These are phyloP conservation scores for Mortierella sp. DNA, from an alignment of 371 early-diverging fungal genomes.

Conservation along the genomic window DNA sequence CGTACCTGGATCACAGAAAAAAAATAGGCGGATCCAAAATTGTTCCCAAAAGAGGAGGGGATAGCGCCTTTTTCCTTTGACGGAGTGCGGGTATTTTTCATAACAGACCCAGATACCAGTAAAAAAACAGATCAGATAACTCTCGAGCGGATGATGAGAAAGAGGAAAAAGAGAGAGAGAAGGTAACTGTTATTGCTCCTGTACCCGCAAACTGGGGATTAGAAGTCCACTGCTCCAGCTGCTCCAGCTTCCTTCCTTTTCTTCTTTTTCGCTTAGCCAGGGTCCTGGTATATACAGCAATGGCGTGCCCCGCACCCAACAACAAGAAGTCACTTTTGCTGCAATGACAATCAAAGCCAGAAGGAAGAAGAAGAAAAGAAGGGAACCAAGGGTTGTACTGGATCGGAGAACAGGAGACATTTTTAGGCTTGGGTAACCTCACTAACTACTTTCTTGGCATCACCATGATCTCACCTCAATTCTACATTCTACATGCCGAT, in stretches of 20 bases:
- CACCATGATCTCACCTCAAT: background rate
- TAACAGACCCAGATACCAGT: background rate
- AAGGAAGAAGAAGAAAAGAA: no score
- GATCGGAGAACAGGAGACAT: background rate
- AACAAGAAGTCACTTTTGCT: no score
- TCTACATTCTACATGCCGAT: constrained; percentile 1
- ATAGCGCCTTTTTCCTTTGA: background rate
- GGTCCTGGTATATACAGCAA: no score
- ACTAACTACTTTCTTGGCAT: background rate
- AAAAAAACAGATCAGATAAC: background rate
- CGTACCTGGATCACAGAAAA: constrained; percentile 11
- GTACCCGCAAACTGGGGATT: background rate
- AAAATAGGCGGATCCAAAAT: no score
- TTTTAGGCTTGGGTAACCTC: no score
- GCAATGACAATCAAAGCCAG: no score
- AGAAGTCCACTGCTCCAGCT: constrained; percentile 1
- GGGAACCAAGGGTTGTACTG: background rate
- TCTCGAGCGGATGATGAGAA: background rate
- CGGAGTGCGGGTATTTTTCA: background rate
- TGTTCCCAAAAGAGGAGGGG: constrained; percentile 11
- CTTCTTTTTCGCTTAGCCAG: background rate
- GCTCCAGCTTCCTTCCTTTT: background rate
- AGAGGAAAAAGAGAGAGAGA: background rate
- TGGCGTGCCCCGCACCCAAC: no score
- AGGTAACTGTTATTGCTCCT: background rate